Evolutionary conservation across 2,329 filamentous ascomycete species (phyloP), one percentile per base, ranked within the genome.

Genomic region (Elsinoe ampelina): DNA sequence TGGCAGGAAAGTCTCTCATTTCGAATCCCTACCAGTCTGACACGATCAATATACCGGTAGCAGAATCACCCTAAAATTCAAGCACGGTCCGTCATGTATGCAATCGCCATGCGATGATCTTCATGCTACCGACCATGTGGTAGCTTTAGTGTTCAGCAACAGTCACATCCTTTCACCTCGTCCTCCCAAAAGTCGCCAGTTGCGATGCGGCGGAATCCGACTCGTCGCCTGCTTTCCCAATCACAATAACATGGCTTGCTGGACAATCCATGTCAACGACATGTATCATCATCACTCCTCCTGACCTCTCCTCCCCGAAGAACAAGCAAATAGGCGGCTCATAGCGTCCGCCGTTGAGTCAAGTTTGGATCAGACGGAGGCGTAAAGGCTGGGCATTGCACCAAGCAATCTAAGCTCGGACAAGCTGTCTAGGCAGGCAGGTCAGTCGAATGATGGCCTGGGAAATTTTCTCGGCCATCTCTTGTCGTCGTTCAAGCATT

Each of bases 391-490:
- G 41, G 41, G 41, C 41, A 45, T 45, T 45, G 5, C 8, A 45
- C 41, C 41, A 45, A 45, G 41, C 41, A 26, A 45, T 45, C 41
- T 26, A 45, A 45, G 41, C 41, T 45, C 41, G 41, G 41, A 45
- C 41, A 45, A 43, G 41, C 15, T 43, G 41, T 43, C 41, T 43
- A 43, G 41, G 41, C 41, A 45, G 41, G 26, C 41, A 12, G n/a
- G n/a, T 13, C 17, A 45, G 41, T 45, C 41, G 41, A 45, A 45
- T 30, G 20, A 45, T 45, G 11, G 2, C 17, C 10, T 12, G 7
- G 11, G 11, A 13, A 45, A 30, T 26, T 45, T 17, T 45, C 41
- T 45, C 41, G 41, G 41, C 41, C 41, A 19, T 17, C 17, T 45
- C 41, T 45, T 45, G 41, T 45, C 41, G 8, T 45, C 26, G 19